Percentiles rank a stretch among this genome's conserved stretches.
Evolutionary conservation across 2,329 filamentous ascomycete genomes (phyloP).

Genomic region (Lasiodiplodia citricola): DNA sequence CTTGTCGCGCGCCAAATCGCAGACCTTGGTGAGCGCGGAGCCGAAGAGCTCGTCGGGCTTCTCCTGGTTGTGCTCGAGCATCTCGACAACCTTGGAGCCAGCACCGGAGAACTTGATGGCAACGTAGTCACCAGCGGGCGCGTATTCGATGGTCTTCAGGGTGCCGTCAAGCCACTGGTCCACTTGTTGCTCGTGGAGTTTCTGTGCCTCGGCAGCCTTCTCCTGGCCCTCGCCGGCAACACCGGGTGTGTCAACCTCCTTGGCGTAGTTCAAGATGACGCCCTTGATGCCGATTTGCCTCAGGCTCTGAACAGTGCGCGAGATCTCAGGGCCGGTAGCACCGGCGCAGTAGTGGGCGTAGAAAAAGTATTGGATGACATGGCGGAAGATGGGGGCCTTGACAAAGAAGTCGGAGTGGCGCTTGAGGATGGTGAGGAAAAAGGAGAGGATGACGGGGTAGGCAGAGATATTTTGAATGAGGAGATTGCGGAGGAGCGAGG

Average conservation of each 20-base stretch:
- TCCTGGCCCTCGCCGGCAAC: conserved; percentile 5
- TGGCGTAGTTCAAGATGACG: conserved; percentile 83
- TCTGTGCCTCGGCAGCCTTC: conserved; percentile 10
- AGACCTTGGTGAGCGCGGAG: conserved; percentile 51
- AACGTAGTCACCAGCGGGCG: conserved; percentile 53
- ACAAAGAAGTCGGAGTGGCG: conserved; percentile 22
- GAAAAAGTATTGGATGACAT: conserved; percentile 77
- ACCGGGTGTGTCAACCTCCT: conserved; percentile 59
- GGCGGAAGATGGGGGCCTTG: conserved; percentile 64
- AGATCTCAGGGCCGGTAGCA: conserved; percentile 72
- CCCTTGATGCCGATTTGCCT: conserved; percentile 80
- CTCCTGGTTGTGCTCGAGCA: conserved; percentile 44
- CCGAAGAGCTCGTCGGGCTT: conserved; percentile 49
- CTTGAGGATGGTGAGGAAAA: conserved; percentile 23
- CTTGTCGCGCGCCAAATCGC: conserved; percentile 49
- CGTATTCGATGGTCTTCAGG: conserved; percentile 67
- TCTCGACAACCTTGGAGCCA: conserved; percentile 32
- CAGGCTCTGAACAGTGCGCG: conserved; percentile 62
- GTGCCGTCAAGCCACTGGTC: conserved; percentile 61
- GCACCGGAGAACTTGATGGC: conserved; percentile 48
- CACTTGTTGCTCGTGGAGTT: conserved; percentile 63
- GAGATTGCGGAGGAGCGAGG: conserved; percentile 25
- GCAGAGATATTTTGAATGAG: conserved; percentile 25
- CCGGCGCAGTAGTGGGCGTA: conserved; percentile 93
- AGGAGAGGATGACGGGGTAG: conserved; percentile 23